These are phyloP conservation scores for Pseudocercospora eumusae DNA, from an alignment of 2,329 filamentous ascomycete species.

Conservation along the genomic window DNA sequence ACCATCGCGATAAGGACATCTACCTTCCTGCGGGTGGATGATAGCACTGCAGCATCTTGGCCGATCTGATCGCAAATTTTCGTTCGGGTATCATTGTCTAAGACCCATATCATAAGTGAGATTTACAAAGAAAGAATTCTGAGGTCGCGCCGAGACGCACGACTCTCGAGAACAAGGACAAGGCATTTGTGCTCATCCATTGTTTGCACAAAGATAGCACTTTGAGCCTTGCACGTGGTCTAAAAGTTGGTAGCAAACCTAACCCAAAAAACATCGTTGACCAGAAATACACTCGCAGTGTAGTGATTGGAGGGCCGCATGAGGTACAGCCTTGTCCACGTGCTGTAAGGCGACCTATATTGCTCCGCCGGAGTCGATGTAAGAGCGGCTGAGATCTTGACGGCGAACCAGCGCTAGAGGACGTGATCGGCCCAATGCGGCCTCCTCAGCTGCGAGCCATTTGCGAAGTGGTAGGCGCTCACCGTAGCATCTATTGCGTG, in stretches of 20 bases:
- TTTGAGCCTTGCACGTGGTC: neutral
- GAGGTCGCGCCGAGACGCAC: neutral
- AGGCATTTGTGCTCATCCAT: neutral
- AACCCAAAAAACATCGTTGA: no score
- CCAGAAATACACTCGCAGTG: neutral
- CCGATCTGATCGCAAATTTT: neutral
- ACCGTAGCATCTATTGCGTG: neutral
- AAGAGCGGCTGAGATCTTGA: neutral
- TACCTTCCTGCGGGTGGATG: neutral
- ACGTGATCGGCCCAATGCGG: neutral
- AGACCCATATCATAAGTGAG: neutral
- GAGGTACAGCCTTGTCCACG: slow-evolving; percentile 6
- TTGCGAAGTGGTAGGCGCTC: neutral
- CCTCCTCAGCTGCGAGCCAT: neutral
- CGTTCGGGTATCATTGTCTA: neutral
- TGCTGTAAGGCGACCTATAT: slow-evolving; percentile 1
- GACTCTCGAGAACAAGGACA: neutral
- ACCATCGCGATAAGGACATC: neutral
- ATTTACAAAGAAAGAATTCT: neutral
- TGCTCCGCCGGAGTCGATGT: neutral
- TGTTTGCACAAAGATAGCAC: neutral
- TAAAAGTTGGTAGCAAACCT: neutral
- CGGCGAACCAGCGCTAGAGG: neutral
- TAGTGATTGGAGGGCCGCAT: neutral
- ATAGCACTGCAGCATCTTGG: neutral